phyloP scores from a whole-genome alignment of 257 asterid species.

The Haberlea rhodopensis region DNA sequence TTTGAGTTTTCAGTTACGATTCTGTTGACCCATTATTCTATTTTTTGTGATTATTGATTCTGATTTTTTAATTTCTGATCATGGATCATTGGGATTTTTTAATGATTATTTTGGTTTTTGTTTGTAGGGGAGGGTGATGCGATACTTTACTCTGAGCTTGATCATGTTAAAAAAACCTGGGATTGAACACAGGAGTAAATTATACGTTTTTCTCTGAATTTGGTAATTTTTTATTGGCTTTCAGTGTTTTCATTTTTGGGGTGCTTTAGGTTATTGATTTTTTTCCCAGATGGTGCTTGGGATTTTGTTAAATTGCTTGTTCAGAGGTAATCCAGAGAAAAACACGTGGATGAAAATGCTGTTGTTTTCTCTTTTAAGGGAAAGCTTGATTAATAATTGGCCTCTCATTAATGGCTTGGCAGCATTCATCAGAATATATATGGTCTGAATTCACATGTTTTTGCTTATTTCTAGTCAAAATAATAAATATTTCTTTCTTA shows the following conservation, averaged over 20 bases:
- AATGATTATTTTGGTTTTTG: background rate
- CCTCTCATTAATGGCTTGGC: too few relatives aligned
- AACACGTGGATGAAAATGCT: background rate
- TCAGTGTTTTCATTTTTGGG: background rate
- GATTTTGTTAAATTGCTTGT: conserved; percentile 24
- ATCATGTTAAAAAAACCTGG: conserved; percentile 12
- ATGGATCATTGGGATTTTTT: background rate
- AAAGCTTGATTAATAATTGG: too few relatives aligned
- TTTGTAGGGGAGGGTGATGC: conserved; percentile 19
- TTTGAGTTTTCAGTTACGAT: background rate
- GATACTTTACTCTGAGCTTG: too few relatives aligned
- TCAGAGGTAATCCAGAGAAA: conserved; percentile 9
- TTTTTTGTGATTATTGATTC: conserved; percentile 15
- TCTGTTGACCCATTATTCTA: background rate
- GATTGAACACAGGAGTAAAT: conserved; percentile 10
- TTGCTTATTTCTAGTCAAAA: too few relatives aligned
- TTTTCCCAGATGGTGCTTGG: conserved; percentile 24
- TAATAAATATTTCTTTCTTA: too few relatives aligned
- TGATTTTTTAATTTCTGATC: background rate
- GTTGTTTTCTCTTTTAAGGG: background rate
- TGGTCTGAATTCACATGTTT: too few relatives aligned
- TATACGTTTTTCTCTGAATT: conserved; percentile 39
- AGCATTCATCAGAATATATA: too few relatives aligned
- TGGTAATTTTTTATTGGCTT: conserved; percentile 28
- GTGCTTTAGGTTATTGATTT: conserved; percentile 16